phyloP scores from a whole-genome alignment of 164 flowering plant species.

The Malania oleifera region DNA sequence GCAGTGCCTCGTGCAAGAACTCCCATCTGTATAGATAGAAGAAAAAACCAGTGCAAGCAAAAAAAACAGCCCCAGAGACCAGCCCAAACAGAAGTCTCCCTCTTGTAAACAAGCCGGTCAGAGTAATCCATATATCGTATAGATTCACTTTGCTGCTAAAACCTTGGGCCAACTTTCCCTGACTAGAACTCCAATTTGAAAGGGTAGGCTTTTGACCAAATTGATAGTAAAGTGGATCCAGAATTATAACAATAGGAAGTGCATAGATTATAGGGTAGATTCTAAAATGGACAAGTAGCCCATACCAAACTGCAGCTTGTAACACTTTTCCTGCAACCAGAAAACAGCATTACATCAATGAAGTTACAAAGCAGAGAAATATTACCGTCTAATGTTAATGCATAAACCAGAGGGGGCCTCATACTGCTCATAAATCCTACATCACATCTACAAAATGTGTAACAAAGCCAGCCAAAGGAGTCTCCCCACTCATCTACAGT shows the following conservation, averaged over 20 bases:
- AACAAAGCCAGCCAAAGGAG: too few species aligned
- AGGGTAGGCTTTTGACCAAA: constrained; percentile 45
- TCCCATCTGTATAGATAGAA: constrained; percentile 76
- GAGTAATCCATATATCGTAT: constrained; percentile 15
- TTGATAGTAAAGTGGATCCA: constrained; percentile 44
- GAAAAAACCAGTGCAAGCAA: constrained; percentile 58
- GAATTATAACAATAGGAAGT: constrained; percentile 68
- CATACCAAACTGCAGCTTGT: constrained; percentile 93
- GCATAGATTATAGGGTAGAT: constrained; percentile 92
- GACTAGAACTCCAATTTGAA: constrained; percentile 33
- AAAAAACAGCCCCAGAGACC: constrained; percentile 63
- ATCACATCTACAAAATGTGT: too few species aligned
- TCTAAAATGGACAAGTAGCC: constrained; percentile 89
- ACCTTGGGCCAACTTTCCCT: constrained; percentile 17
- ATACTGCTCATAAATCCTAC: too few species aligned
- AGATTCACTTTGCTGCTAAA: constrained; percentile 9
- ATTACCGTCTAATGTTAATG: too few species aligned
- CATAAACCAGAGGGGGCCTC: too few species aligned
- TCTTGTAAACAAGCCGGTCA: constrained; percentile 41
- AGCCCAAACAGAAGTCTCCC: constrained; percentile 58
- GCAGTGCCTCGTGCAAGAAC: constrained; percentile 81
- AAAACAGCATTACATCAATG: background rate
- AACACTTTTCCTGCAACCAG: constrained; percentile 46
- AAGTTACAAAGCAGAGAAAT: background rate
- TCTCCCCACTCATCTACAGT: too few species aligned